Evolutionary conservation across 2,329 filamentous ascomycete genomes (phyloP).

Genomic region (Monosporascus sp.): DNA sequence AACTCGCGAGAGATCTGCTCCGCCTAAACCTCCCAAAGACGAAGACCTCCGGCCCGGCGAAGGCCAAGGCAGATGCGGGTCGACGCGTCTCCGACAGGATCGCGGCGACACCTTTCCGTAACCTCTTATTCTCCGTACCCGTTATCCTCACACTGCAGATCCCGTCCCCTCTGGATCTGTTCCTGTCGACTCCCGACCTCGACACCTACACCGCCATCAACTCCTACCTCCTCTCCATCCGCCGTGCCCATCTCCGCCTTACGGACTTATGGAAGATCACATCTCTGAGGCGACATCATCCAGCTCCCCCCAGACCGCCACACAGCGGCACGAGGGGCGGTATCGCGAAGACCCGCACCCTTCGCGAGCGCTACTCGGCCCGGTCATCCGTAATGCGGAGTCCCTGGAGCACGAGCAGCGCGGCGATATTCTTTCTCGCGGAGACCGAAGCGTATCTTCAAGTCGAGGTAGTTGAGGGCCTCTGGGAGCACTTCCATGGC

Average conservation of each 20-base stretch:
- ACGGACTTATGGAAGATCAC: conserved; percentile 84
- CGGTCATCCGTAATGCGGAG: conserved; percentile 67
- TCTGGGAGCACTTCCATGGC: conserved; percentile 71
- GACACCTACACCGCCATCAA: conserved; percentile 80
- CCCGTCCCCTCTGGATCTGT: conserved; percentile 77
- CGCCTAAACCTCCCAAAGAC: conserved; percentile 58
- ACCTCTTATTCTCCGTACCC: conserved; percentile 75
- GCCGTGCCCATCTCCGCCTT: conserved; percentile 78
- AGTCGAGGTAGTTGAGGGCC: conserved; percentile 75
- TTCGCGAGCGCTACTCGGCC: conserved; percentile 58
- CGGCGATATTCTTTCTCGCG: conserved; percentile 81
- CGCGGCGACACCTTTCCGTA: conserved; percentile 61
- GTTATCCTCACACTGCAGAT: conserved; percentile 67
- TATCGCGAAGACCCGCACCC: conserved; percentile 52
- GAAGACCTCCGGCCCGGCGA: conserved; percentile 32
- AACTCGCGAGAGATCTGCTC: conserved; percentile 74
- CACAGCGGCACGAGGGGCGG: conserved; percentile 57
- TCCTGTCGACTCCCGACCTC: conserved; percentile 71
- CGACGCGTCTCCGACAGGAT: conserved; percentile 29
- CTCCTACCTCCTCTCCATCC: conserved; percentile 79
- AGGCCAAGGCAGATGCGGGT: conserved; percentile 28
- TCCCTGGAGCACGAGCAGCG: conserved; percentile 85
- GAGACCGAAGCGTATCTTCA: conserved; percentile 87
- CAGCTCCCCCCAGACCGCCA: conserved; percentile 62
- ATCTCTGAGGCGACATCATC: conserved; percentile 70